Evolutionary conservation across 768 basidiomycete species (phyloP).

Genomic region (Chalciporus pseudorubinellus): DNA sequence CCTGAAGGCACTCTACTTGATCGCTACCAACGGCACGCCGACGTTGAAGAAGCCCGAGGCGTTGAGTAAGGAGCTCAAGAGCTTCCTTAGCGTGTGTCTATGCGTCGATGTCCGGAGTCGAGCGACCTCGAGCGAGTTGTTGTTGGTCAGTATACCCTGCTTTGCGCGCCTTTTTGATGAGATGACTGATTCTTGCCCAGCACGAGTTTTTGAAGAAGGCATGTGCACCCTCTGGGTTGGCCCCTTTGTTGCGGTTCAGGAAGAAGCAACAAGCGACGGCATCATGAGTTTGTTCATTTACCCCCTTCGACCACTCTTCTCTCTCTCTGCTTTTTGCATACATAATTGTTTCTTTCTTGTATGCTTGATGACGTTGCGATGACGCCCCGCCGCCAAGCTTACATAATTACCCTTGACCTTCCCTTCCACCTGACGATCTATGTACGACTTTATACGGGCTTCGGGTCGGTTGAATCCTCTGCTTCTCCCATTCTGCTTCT

Average conservation of each 20-base stretch:
- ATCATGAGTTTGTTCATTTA: conserved; percentile 25
- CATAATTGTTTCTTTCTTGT: conserved; percentile 6
- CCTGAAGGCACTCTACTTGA: conserved; percentile 88
- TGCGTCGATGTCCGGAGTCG: conserved; percentile 95
- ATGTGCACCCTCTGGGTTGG: conserved; percentile 77
- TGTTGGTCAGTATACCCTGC: conserved; percentile 62
- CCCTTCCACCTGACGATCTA: conserved; percentile 8
- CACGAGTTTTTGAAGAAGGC: conserved; percentile 94
- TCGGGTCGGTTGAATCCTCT: background rate
- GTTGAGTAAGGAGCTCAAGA: conserved; percentile 89
- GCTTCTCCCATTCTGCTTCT: conserved; percentile 2
- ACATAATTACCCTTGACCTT: conserved; percentile 1
- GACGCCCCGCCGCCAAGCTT: background rate
- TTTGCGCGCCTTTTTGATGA: background rate
- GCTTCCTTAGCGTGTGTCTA: conserved; percentile 95
- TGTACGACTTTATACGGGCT: conserved; percentile 13
- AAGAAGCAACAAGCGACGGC: conserved; percentile 51
- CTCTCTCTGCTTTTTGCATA: conserved; percentile 16
- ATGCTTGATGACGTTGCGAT: conserved; percentile 1
- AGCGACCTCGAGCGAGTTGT: conserved; percentile 82
- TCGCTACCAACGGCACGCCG: conserved; percentile 97
- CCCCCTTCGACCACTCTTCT: background rate
- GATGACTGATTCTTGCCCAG: conserved; percentile 40
- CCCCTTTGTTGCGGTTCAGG: conserved; percentile 81
- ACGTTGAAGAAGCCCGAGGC: conserved; percentile 95